Evolutionary conservation across 352 stramenopile species (phyloP).

Genomic region (Phytophthora fragariaefolia): DNA sequence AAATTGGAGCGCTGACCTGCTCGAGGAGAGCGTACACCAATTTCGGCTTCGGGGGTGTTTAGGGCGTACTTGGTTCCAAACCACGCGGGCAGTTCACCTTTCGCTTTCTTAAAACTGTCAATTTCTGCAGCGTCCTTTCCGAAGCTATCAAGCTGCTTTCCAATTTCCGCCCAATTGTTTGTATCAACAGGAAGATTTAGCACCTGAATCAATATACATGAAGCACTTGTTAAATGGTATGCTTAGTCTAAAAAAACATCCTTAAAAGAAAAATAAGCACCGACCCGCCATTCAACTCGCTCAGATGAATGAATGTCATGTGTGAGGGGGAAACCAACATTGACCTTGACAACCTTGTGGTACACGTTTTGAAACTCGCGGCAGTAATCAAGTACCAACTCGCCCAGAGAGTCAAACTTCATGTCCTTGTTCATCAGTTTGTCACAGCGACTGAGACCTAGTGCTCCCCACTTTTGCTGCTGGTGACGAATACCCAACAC

Average conservation of each 20-base stretch:
- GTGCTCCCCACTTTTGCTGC: conserved; percentile 80
- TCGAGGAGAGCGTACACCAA: conserved; percentile 53
- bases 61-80: conserved; percentile 73
- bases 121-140: conserved; percentile 73
- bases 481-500: conserved; percentile 78
- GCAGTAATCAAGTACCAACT: conserved; percentile 76
- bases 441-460: conserved; percentile 84
- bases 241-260: neutral
- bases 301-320: conserved; percentile 90
- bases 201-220: conserved; percentile 40
- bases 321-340: conserved; percentile 85
- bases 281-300: conserved; percentile 85
- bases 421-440: conserved; percentile 90
- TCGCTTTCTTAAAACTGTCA: conserved; percentile 65
- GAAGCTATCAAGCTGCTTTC: conserved; percentile 72
- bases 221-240: too few species aligned
- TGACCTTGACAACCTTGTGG: conserved; percentile 79
- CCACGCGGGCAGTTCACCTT: conserved; percentile 65
- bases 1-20: conserved; percentile 39
- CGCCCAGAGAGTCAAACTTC: conserved; percentile 79
- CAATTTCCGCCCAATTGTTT: conserved; percentile 55
- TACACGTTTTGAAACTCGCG: conserved; percentile 66
- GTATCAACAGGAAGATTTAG: conserved; percentile 67
- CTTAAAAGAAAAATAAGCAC: conserved; percentile 19
- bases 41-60: conserved; percentile 59